A percentile compares a stretch with the other conserved stretches of the same genome.
Conservation (phyloP, 2,329 filamentous ascomycete genomes). For the Epichloe gansuensis region DNA sequence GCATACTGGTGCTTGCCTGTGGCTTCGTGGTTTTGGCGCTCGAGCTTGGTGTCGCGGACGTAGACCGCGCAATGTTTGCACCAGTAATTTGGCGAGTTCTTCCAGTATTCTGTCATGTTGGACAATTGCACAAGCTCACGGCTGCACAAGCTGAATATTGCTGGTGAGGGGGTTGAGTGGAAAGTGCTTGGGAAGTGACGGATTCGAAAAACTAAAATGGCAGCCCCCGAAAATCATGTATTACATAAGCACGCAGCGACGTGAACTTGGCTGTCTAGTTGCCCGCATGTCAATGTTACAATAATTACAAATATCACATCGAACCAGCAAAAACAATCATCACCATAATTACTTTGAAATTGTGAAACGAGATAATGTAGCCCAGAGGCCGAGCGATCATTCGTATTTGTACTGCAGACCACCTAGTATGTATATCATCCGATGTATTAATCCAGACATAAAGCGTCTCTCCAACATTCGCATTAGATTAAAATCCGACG, state of each 20-base stretch:
- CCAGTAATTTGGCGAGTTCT: conserved; percentile 94
- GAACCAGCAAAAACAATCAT: too few relatives aligned
- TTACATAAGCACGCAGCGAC: neutral
- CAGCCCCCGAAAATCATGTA: neutral
- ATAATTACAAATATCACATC: neutral
- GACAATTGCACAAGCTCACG: too few relatives aligned
- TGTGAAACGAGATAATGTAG: neutral
- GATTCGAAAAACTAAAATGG: neutral
- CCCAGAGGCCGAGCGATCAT: neutral
- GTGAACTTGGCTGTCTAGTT: neutral
- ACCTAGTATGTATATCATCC: neutral
- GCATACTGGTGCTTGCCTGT: conserved; percentile 73
- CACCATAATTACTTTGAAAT: too few relatives aligned
- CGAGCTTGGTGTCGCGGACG: conserved; percentile 85
- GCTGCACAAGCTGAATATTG: too few relatives aligned
- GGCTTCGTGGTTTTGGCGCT: conserved; percentile 78
- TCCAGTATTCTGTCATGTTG: conserved; percentile 94
- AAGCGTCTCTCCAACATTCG: neutral
- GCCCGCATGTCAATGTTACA: neutral
- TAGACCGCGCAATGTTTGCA: conserved; percentile 92
- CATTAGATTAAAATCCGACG: conserved; percentile 1
- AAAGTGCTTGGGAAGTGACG: too few relatives aligned
- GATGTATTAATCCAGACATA: conserved; percentile 1
- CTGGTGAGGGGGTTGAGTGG: too few relatives aligned
- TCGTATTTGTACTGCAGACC: conserved; percentile 2